These are phyloP conservation scores for Phytophthora parvispora DNA, from an alignment of 352 stramenopile species.

Conservation along the genomic window DNA sequence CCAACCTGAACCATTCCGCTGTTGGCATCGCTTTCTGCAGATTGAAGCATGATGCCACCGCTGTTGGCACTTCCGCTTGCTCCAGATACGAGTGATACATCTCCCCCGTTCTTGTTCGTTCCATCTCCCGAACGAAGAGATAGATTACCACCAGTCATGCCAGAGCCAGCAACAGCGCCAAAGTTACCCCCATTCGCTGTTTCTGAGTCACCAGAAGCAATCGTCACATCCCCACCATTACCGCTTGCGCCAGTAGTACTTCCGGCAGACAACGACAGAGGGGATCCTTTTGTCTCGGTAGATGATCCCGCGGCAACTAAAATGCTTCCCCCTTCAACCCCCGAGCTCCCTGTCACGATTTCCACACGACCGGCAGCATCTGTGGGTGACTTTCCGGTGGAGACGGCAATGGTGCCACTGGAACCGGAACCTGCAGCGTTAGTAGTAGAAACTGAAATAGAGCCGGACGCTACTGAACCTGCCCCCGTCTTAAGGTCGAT, in stretches of 20 bases:
- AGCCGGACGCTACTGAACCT: conserved; percentile 28
- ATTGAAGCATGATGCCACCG: conserved; percentile 33
- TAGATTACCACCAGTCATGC: conserved; percentile 28
- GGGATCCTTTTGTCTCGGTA: conserved; percentile 19
- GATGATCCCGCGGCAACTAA: conserved; percentile 28
- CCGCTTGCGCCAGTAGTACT: conserved; percentile 27
- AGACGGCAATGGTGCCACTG: conserved; percentile 19
- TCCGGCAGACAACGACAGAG: conserved; percentile 19
- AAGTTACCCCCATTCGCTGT: conserved; percentile 20
- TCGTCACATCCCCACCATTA: conserved; percentile 30
- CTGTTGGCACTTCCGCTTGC: conserved; percentile 30
- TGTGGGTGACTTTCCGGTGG: conserved; percentile 30
- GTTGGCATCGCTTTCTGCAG: conserved; percentile 23
- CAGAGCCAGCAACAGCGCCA: conserved; percentile 26
- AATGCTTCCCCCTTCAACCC: conserved; percentile 29
- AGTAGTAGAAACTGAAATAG: conserved; percentile 32
- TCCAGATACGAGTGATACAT: conserved; percentile 31
- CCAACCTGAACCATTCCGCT: conserved; percentile 43
- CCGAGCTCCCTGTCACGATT: conserved; percentile 34
- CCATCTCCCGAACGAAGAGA: conserved; percentile 35
- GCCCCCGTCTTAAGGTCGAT: conserved; percentile 21
- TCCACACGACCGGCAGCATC: conserved; percentile 27
- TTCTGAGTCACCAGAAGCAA: conserved; percentile 31
- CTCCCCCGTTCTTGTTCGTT: conserved; percentile 32
- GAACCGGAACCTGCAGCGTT: conserved; percentile 13